These are phyloP conservation scores for Boletus bicolor DNA, from an alignment of 768 basidiomycete genomes.

Conservation along the genomic window DNA sequence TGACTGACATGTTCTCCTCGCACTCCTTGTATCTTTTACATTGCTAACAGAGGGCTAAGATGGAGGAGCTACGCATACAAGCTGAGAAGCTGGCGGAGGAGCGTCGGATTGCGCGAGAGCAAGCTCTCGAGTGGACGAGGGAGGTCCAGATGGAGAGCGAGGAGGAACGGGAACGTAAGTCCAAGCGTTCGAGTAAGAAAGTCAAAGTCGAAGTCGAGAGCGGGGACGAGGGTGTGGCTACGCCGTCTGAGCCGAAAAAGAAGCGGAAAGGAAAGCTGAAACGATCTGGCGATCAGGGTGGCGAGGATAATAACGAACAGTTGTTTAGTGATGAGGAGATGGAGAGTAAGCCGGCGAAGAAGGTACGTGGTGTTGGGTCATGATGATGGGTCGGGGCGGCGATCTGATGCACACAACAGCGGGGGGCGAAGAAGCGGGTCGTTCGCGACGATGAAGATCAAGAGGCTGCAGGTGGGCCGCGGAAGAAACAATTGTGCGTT, in stretches of 20 bases:
- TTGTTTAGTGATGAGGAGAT: constrained; percentile 72
- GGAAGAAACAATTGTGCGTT: constrained; percentile 78
- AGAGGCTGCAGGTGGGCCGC: constrained; percentile 56
- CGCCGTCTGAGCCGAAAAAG: constrained; percentile 57
- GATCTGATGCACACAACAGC: constrained; percentile 23
- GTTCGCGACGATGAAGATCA: constrained; percentile 79
- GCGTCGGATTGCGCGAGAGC: constrained; percentile 70
- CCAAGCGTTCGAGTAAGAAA: constrained; percentile 53
- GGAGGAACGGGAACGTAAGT: constrained; percentile 71
- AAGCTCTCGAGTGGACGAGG: constrained; percentile 74
- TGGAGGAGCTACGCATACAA: constrained; percentile 63
- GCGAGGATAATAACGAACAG: constrained; percentile 58
- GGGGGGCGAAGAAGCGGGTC: constrained; percentile 65
- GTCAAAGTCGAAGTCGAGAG: constrained; percentile 51
- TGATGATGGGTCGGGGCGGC: background rate
- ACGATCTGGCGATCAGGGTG: constrained; percentile 48
- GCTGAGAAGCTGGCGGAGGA: constrained; percentile 80
- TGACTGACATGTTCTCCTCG: background rate
- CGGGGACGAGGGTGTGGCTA: constrained; percentile 42
- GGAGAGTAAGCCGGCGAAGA: constrained; percentile 56
- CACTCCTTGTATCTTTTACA: background rate
- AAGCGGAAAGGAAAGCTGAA: constrained; percentile 76
- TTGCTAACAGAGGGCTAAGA: constrained; percentile 47
- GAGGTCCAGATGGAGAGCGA: constrained; percentile 67
- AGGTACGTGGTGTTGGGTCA: constrained; percentile 42